Base-by-base conservation (phyloP, 1,139 yeast genomes). In the Yamadazyma songkhlaensis region DNA sequence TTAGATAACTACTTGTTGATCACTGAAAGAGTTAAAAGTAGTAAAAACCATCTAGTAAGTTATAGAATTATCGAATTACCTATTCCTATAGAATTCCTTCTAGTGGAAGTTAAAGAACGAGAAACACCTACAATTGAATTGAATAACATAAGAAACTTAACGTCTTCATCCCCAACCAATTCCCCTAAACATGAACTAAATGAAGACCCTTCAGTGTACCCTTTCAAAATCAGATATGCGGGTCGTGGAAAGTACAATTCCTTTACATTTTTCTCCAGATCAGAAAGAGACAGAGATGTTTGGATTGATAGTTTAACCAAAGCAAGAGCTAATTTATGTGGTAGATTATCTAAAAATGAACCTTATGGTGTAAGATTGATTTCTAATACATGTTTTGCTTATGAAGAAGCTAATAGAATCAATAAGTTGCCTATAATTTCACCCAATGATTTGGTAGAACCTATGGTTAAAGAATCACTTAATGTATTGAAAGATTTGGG, bases 1-100 rank as follows among this genome's bases (percentile, higher is more conserved):
- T 62, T 88, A 38, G 96, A 88, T 53, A 85, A 88, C 51, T 86
- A 71, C 49, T 59, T 88, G 32, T 62, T 88, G 17, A 71, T 88
- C 6, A 79, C 92, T 2, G 94, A 86, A 32, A 48, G 57, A 27
- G 46, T 59, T 1, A 61, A 62, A 36, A 56, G 53, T 13, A 58
- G 48, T 28, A 55, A 55, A 31, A 40, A 48, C 12, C 55, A 57
- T 9, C 50, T 53, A 38, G 47, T 51, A 42, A 43, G 47, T 59
- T 72, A 60, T 44, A 72, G 70, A 45, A 72, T 81, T 0, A 54
- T 66, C 4, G 87, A 81, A 47, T 66, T 67, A 24, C 85, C 87
- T 1, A 77, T 81, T 8, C 84, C 85, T 0, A 64, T 79, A 22
- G 84, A 77, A 47, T 76, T 77, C 45, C 54, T 81, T 29, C 64